Conservation (phyloP, 768 basidiomycete species). For the Termitomyces heimii region DNA sequence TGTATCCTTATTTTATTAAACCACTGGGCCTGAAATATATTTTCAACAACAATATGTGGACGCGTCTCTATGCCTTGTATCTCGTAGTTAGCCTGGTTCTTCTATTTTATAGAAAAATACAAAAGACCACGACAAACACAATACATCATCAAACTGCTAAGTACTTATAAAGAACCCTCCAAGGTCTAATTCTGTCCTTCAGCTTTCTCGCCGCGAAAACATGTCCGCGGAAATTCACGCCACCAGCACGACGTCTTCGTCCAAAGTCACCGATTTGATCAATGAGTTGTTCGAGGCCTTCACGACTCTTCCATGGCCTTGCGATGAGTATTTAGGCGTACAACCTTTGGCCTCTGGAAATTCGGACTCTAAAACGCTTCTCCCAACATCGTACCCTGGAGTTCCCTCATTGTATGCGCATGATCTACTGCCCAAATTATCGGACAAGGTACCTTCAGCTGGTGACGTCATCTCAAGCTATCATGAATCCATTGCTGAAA, state of each 20-base stretch:
- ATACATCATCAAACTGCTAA: background rate
- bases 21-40: background rate
- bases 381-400: background rate
- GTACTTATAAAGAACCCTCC: background rate
- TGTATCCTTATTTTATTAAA: background rate
- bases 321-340: background rate
- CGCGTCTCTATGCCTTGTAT: background rate
- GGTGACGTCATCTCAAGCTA: background rate
- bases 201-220: background rate
- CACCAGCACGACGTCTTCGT: background rate
- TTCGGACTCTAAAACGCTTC: background rate
- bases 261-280: background rate
- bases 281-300: background rate
- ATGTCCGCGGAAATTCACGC: background rate
- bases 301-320: background rate
- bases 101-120: too few relatives aligned
- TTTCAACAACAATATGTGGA: too few relatives aligned
- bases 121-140: background rate
- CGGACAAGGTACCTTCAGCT: background rate
- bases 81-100: background rate
- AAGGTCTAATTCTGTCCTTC: background rate
- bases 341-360: background rate
- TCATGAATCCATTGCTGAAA: background rate
- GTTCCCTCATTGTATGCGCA: background rate
- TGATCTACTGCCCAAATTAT: too few relatives aligned